Base-by-base conservation (phyloP, 768 basidiomycete species). In the Lactarius pseudohatsudake region DNA sequence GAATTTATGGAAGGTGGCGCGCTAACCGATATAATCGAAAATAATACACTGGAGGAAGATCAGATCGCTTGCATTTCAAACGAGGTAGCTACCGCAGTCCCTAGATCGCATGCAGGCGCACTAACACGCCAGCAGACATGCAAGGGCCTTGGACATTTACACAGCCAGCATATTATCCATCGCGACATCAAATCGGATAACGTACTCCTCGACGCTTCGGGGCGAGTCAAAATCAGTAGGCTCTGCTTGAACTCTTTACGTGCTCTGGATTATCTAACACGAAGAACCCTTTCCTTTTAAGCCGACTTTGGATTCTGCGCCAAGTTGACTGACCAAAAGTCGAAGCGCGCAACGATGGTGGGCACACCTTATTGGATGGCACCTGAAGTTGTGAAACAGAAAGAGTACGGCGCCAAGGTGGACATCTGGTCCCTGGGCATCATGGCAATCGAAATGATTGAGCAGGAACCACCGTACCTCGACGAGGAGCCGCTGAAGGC, bases 341-440 rank as follows among this genome's bases (percentile, higher is more conserved):
- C 92, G 50, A 96, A 96, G 77, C 91, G 95, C 61, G 94, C 94
- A 36, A 96, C 94, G n/a, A 96, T 96, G 95, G 94, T 97, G 4
- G 95, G 95, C 40, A 96, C 94, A 13, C 95, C 95, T 1, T 96
- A 96, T 77, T 96, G 95, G 95, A 97, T 97, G 95, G 95, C 95
- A 3, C 95, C 95, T n/a, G 95, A 97, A 76, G 94, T 97, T 61
- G 94, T 97, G 72, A 96, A 94, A 79, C 92, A 95, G 76, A 96
- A 96, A 78, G 94, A 95, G 77, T 97, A 97, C 73, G 94, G 95
- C 56, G 92, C 94, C 30, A 96, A 96, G 77, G 95, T 96, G 26
- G 95, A 96, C 72, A 94, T 97, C 59, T 97, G 95, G 95, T 94
- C 92, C 15, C 84, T 97, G 10, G 95, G 95, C 5, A 97, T 98